Evolutionary conservation across 495 filamentous ascomycete species (phyloP), one percentile per base, ranked within the genome.

Genomic region (Usnea hakonensis): DNA sequence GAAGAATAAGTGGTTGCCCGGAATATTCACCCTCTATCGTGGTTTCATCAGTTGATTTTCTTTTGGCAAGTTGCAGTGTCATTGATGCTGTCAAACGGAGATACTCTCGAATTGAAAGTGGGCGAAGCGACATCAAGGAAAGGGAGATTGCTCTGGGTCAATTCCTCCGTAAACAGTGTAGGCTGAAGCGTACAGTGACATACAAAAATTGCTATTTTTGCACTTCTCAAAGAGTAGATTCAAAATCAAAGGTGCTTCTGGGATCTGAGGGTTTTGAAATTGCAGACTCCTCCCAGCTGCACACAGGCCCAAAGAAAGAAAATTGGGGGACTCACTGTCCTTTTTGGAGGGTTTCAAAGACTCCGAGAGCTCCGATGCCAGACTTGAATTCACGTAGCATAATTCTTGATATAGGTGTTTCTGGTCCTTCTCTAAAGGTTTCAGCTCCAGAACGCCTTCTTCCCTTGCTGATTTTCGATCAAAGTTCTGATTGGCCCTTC

Each of bases 401-500:
- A 58, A 28, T 41, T 32, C 30, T 32, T 38, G 28, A n/a, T 58
- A 58, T 21, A 58, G 44, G 32, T 35, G 26, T 21, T 38, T 30
- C 16, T 58, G 37, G 17, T 35, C 21, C 17, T 46, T 44, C 40
- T 58, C 37, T 23, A 58, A 46, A 3, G 14, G 28, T 0, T 17
- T 46, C 7, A 58, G 40, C 23, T 41, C 56, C 56, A 46, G n/a
- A 2, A n/a, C 32, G 30, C 14, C 40, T 46, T 30, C 17, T 1
- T 43, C 28, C 32, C 8, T 16, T 10, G 37, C 26, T 17, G 26
- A 6, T 13, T 58, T 46, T 33, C 56, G 40, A 10, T 44, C 26
- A 7, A 58, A 58, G 19, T 9, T 58, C 16, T 38, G 37, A 28
- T 58, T 58, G 23, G 37, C 33, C 17, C 56, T 58, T 58, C 28